phyloP scores from a whole-genome alignment of 768 basidiomycete genomes.

The Trametes punicea region DNA sequence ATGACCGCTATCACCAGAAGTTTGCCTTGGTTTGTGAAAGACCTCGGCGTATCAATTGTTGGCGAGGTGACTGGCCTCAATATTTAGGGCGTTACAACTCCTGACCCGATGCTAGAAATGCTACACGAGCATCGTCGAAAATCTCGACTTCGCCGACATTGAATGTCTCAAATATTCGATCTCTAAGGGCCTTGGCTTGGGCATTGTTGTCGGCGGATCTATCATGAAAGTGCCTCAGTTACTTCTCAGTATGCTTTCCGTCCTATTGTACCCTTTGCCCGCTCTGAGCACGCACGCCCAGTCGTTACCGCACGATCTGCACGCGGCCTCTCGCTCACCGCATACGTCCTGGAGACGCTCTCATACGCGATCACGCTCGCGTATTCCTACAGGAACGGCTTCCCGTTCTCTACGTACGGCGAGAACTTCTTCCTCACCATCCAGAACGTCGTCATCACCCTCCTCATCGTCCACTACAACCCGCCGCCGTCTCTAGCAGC shows the following conservation, averaged over 20 bases:
- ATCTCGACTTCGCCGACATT: constrained; percentile 72
- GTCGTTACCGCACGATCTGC: constrained; percentile 75
- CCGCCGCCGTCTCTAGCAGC: constrained; percentile 32
- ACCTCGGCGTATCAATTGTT: constrained; percentile 77
- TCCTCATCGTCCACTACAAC: constrained; percentile 75
- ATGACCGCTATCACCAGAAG: constrained; percentile 81
- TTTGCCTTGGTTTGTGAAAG: constrained; percentile 81
- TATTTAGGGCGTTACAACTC: background rate
- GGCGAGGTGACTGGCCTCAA: constrained; percentile 56
- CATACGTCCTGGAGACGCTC: constrained; percentile 88
- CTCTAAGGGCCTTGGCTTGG: constrained; percentile 90
- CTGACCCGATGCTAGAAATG: constrained; percentile 60
- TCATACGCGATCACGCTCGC: constrained; percentile 86
- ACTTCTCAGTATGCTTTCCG: constrained; percentile 60
- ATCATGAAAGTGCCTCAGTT: constrained; percentile 97
- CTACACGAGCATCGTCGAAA: constrained; percentile 83
- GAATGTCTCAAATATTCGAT: constrained; percentile 88
- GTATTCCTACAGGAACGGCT: constrained; percentile 80
- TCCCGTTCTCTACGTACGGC: constrained; percentile 97
- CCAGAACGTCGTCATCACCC: constrained; percentile 85
- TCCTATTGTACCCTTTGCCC: background rate
- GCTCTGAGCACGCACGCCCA: constrained; percentile 29
- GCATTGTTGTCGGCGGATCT: constrained; percentile 87
- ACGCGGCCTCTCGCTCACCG: constrained; percentile 80
- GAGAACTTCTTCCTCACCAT: constrained; percentile 93